These are phyloP conservation scores for Ilex aquifolium DNA, from an alignment of 257 asterid species.

Conservation along the genomic window DNA sequence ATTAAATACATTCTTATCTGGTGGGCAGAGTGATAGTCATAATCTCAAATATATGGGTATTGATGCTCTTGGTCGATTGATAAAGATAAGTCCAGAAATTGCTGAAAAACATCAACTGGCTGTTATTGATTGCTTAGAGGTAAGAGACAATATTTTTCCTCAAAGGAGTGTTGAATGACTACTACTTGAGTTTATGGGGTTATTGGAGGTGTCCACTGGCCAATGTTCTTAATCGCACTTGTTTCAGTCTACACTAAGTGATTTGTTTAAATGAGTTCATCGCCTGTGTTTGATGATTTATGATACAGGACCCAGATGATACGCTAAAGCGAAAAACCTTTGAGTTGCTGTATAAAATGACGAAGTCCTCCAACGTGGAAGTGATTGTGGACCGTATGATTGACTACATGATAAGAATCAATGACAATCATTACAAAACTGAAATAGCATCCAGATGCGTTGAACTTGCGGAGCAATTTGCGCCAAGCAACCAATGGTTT, in stretches of 20 bases:
- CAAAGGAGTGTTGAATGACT: no score
- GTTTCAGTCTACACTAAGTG: no score
- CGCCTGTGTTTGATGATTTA: constrained; percentile 6
- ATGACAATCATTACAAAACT: constrained; percentile 83
- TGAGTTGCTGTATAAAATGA: constrained; percentile 92
- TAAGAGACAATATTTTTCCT: constrained; percentile 13
- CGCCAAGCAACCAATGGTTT: constrained; percentile 99
- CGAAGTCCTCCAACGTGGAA: constrained; percentile 97
- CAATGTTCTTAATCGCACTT: no score
- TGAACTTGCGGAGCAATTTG: constrained; percentile 97
- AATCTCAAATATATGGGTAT: constrained; percentile 96
- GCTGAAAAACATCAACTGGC: constrained; percentile 98
- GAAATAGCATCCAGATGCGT: constrained; percentile 99
- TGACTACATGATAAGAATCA: constrained; percentile 88
- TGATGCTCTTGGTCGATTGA: constrained; percentile 94
- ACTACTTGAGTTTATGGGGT: not conserved
- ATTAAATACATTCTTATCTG: constrained; percentile 14
- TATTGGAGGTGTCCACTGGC: no score
- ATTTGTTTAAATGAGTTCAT: constrained; percentile 2
- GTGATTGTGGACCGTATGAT: constrained; percentile 97
- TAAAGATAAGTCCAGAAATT: constrained; percentile 87
- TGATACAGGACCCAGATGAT: constrained; percentile 90
- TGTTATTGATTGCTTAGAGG: constrained; percentile 98
- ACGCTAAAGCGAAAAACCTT: constrained; percentile 97
- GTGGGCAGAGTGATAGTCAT: constrained; percentile 93